Evolutionary conservation across 2,329 filamentous ascomycete genomes (phyloP).

Genomic region (Sphaerulina populicola): DNA sequence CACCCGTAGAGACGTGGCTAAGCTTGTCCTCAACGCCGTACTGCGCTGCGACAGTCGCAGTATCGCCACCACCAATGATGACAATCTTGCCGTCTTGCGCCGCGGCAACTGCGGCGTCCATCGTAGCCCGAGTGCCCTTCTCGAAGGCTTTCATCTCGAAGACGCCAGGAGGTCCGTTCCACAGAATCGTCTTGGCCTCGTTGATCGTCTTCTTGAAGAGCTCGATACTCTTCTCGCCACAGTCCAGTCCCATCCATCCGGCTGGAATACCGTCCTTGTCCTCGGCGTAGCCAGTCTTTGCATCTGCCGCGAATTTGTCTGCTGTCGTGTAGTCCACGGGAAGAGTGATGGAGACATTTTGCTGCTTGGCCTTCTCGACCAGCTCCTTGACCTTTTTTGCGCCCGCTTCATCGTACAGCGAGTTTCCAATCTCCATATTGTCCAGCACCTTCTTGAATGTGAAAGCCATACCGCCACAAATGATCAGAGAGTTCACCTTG

Average conservation of each 20-base stretch:
- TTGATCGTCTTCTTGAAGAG: constrained; percentile 81
- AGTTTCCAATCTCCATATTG: constrained; percentile 79
- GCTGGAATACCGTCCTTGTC: constrained; percentile 87
- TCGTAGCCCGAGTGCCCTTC: constrained; percentile 79
- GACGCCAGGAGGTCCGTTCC: constrained; percentile 96
- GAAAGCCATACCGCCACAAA: constrained; percentile 98
- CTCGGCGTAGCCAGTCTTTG: constrained; percentile 69
- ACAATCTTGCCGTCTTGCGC: constrained; percentile 83
- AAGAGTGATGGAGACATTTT: constrained; percentile 90
- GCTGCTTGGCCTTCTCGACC: constrained; percentile 90
- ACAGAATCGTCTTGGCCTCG: constrained; percentile 90
- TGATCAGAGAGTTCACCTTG: constrained; percentile 94
- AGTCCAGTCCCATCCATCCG: constrained; percentile 97
- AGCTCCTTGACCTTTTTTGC: constrained; percentile 82
- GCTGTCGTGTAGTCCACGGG: constrained; percentile 93
- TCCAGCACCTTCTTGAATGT: constrained; percentile 99
- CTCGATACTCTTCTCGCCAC: constrained; percentile 78
- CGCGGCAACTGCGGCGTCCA: constrained; percentile 78
- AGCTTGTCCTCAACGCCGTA: constrained; percentile 94
- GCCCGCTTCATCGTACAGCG: constrained; percentile 86
- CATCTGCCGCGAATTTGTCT: constrained; percentile 86
- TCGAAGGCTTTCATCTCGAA: constrained; percentile 97
- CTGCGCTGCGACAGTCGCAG: constrained; percentile 94
- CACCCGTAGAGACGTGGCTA: constrained; percentile 95
- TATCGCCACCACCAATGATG: constrained; percentile 97